A percentile compares a stretch with the other conserved stretches of the same genome.
phyloP scores from a whole-genome alignment of 495 filamentous ascomycete species.

The Rostrohypoxylon terebratum region DNA sequence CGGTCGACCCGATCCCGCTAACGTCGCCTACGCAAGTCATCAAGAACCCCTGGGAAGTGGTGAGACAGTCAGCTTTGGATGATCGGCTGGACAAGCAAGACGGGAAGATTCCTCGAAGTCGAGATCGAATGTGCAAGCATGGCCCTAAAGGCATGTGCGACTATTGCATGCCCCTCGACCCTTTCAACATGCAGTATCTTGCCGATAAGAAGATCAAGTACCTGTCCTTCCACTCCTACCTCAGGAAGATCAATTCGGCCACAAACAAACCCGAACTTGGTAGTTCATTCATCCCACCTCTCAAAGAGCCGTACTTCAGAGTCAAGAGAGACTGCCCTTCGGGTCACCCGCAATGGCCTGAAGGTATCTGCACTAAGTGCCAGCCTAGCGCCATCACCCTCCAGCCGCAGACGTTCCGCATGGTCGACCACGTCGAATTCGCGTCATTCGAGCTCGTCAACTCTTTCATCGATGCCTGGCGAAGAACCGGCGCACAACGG shows the following conservation, averaged over 20 bases:
- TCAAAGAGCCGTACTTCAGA: conserved; percentile 93
- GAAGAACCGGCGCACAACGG: conserved; percentile 79
- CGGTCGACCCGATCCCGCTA: conserved; percentile 69
- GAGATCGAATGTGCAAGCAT: conserved; percentile 95
- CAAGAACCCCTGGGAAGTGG: conserved; percentile 93
- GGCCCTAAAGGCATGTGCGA: conserved; percentile 98
- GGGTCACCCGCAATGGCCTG: conserved; percentile 92
- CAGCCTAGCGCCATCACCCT: conserved; percentile 97
- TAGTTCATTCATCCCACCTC: conserved; percentile 93
- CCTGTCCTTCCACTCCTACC: conserved; percentile 92
- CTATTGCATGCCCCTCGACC: conserved; percentile 98
- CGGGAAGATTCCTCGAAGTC: conserved; percentile 86
- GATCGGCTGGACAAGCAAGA: conserved; percentile 86
- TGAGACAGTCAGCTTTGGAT: conserved; percentile 87
- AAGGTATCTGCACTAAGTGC: conserved; percentile 99
- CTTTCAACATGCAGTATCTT: conserved; percentile 87
- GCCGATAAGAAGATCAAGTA: conserved; percentile 98
- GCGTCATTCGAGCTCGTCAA: conserved; percentile 84
- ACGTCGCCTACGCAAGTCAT: conserved; percentile 70
- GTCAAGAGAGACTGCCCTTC: conserved; percentile 90
- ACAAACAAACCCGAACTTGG: conserved; percentile 95
- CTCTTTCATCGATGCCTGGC: conserved; percentile 90
- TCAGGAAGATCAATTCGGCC: conserved; percentile 92
- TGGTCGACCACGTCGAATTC: conserved; percentile 99
- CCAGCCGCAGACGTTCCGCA: conserved; percentile 93